Conservation (phyloP, 2,329 filamentous ascomycete genomes). For the Alternaria viburni region DNA sequence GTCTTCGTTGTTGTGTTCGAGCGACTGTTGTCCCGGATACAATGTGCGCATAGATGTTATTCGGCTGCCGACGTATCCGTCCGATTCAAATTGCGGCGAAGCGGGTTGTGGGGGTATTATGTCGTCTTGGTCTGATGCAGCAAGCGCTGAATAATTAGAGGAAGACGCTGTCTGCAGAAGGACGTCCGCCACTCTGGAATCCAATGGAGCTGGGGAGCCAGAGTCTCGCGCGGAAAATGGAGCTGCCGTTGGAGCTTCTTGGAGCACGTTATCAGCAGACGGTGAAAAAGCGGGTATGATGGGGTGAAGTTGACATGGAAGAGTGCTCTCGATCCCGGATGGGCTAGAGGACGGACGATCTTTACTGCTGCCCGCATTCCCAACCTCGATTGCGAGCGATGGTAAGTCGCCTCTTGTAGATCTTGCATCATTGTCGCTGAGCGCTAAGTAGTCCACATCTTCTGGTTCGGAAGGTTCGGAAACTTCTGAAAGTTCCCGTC, state of each 20-base stretch:
- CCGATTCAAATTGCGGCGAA: neutral
- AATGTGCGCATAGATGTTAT: neutral
- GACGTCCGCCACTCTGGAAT: neutral
- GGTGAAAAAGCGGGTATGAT: neutral
- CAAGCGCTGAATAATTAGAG: neutral
- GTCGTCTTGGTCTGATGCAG: conserved; percentile 1
- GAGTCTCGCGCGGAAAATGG: neutral
- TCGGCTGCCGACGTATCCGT: neutral
- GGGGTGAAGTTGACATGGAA: neutral
- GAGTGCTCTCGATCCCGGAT: conserved; percentile 6
- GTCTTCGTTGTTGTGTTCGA: neutral
- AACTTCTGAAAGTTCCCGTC: conserved; percentile 6
- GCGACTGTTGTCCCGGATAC: neutral
- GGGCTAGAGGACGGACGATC: neutral
- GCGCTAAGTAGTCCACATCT: neutral
- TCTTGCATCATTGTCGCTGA: conserved; percentile 1
- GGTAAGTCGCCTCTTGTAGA: conserved; percentile 19
- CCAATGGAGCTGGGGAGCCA: neutral
- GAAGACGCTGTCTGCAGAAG: neutral
- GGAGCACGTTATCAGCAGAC: neutral
- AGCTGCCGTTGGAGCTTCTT: neutral
- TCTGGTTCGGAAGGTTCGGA: conserved; percentile 10
- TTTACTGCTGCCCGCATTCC: neutral
- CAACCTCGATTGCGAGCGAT: conserved; percentile 13
- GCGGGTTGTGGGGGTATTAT: conserved; percentile 3